These are phyloP conservation scores for Colletotrichum sp. DNA, from an alignment of 2,329 filamentous ascomycete genomes.

Conservation along the genomic window DNA sequence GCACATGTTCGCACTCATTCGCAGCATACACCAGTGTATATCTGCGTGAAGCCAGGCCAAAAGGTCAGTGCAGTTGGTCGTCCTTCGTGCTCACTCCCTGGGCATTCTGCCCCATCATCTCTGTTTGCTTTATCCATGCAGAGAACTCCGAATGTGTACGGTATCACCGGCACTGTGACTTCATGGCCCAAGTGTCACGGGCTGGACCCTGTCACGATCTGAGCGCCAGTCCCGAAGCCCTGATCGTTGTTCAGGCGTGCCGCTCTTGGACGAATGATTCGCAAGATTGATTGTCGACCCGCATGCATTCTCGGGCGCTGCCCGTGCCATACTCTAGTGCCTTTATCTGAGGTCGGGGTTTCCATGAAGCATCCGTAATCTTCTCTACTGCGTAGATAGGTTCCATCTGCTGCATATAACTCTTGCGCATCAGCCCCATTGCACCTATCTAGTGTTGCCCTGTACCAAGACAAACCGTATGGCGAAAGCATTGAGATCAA, in stretches of 20 bases:
- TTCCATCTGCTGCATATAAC: neutral
- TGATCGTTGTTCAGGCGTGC: constrained; percentile 6
- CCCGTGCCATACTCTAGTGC: neutral
- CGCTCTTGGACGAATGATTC: neutral
- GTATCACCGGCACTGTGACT: neutral
- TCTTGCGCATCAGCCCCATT: neutral
- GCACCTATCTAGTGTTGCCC: neutral
- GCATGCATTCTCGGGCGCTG: neutral
- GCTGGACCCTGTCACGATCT: neutral
- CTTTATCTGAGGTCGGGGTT: neutral
- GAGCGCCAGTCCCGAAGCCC: constrained; percentile 9
- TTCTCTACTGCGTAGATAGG: neutral
- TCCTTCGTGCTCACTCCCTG: neutral
- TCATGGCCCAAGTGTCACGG: neutral
- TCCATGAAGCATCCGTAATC: neutral
- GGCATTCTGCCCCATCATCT: neutral
- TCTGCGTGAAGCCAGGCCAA: neutral
- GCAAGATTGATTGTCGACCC: neutral
- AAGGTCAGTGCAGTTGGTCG: neutral
- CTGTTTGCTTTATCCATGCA: neutral
- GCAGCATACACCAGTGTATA: neutral
- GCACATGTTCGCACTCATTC: neutral
- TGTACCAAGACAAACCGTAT: neutral
- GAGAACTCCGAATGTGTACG: neutral
- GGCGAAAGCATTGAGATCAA: neutral